phyloP scores from a whole-genome alignment of 345 rosid species.

The Anacardium occidentale region DNA sequence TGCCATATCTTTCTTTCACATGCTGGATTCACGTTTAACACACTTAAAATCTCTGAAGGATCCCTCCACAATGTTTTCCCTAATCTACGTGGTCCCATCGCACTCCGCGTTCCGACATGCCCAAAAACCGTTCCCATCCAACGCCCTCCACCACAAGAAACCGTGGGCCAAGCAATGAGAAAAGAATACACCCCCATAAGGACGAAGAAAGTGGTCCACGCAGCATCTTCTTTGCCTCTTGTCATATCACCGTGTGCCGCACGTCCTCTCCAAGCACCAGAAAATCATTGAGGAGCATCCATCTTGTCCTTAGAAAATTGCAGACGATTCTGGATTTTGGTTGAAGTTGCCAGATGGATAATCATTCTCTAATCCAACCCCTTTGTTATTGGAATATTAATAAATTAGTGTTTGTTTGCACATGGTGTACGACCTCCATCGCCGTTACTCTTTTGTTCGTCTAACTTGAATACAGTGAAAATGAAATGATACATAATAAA shows the following conservation, averaged over 20 bases:
- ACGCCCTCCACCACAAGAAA: too few relatives aligned
- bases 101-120: too few relatives aligned
- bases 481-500: too few relatives aligned
- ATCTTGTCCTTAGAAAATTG: slow-evolving; percentile 6
- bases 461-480: too few relatives aligned
- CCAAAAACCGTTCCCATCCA: too few relatives aligned
- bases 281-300: slow-evolving; percentile 15
- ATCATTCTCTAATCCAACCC: slow-evolving; percentile 4
- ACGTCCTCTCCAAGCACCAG: slow-evolving; percentile 18
- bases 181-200: neutral
- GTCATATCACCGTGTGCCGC: slow-evolving; percentile 15
- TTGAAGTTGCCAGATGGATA: slow-evolving; percentile 8
- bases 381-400: too few relatives aligned
- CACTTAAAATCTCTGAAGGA: neutral
- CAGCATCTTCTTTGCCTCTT: slow-evolving; percentile 18
- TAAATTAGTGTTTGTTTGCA: too few relatives aligned
- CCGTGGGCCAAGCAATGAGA: too few relatives aligned
- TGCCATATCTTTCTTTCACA: neutral
- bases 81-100: neutral
- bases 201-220: slow-evolving; percentile 3
- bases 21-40: neutral
- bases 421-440: too few relatives aligned
- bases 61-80: neutral
- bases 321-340: slow-evolving; percentile 12
- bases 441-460: too few relatives aligned